Conservation (phyloP, 441 rosid species). For the Biscutella auriculata region DNA sequence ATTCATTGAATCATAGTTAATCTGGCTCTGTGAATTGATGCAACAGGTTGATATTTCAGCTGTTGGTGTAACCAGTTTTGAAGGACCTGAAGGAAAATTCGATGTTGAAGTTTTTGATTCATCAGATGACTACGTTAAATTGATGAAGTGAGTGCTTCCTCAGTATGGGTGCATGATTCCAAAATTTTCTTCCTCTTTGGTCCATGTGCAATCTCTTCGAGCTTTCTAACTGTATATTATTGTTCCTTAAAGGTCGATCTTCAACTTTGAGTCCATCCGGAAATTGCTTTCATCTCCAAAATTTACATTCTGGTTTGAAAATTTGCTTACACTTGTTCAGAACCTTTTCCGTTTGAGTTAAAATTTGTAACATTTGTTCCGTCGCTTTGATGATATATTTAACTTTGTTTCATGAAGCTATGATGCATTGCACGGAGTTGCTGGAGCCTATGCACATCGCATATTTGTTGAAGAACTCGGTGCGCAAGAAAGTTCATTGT, state of each 20-base stretch:
- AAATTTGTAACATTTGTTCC: not conserved
- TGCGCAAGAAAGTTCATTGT: conserved; percentile 63
- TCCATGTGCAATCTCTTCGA: not conserved
- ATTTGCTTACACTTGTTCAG: conserved; percentile 3
- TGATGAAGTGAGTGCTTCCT: conserved; percentile 69
- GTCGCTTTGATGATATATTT: not conserved
- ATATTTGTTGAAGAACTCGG: conserved; percentile 97
- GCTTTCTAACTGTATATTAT: not conserved
- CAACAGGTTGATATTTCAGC: conserved; percentile 71
- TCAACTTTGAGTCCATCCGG: conserved; percentile 65
- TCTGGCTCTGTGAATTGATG: not conserved
- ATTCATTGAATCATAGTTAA: not conserved
- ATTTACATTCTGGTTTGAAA: conserved; percentile 71
- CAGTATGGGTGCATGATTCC: not conserved
- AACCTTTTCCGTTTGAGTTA: not conserved
- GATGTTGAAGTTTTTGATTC: conserved; percentile 94
- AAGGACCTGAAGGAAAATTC: conserved; percentile 76
- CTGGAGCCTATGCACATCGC: conserved; percentile 81
- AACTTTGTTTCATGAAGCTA: conserved; percentile 34
- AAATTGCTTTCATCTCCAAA: conserved; percentile 79
- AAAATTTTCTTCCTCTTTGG: not conserved
- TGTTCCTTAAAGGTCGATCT: conserved; percentile 51
- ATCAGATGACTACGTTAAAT: conserved; percentile 74
- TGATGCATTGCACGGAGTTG: conserved; percentile 96
- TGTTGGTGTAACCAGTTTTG: conserved; percentile 53